Evolutionary conservation across 2,329 filamentous ascomycete species (phyloP), one percentile per base, ranked within the genome.

Genomic region (Ophiostoma sp.): DNA sequence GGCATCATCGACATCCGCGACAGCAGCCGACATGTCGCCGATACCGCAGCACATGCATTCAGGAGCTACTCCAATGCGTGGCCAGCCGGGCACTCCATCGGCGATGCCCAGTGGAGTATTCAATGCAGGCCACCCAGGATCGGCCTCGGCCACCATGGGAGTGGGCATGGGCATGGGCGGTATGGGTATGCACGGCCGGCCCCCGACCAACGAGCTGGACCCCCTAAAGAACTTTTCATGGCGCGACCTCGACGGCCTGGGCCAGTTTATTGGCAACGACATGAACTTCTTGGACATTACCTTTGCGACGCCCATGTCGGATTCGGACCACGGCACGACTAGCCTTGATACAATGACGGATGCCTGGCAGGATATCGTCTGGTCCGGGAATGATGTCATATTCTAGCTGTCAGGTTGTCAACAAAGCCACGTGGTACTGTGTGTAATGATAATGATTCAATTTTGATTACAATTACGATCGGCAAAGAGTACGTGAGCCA

Each of bases 301-400:
- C 11, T 69, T 71, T 54, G 64, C 70, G 10, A 71, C 70, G 41
- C 70, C 70, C 31, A 67, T 69, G 70, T 69, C 70, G 11, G 70
- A 71, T 64, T 69, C 67, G 11, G 70, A 69, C 57, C 68, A 69
- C n/a, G 70, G 68, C 33, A 33, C 44, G 6, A 23, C 70, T 31
- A 54, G 31, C 1, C 36, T 71, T 41, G 70, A 71, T 17, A 69
- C 68, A 5, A 54, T 68, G 35, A 44, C 70, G 17, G 68, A 71
- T 31, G 70, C 70, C 39, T 71, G 70, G 70, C 70, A 71, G 54
- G 70, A 71, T 41, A 68, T 69, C 11, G 35, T 71, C 52, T 71
- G 70, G 70, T 69, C 70, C 1, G 70, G 70, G 8, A 71, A 68
- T 15, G 70, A 71, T 48, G 65, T 71, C 1, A 69, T 71, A 1